These are phyloP conservation scores for Aureobasidium sp. DNA, from an alignment of 2,329 filamentous ascomycete species.

Conservation along the genomic window DNA sequence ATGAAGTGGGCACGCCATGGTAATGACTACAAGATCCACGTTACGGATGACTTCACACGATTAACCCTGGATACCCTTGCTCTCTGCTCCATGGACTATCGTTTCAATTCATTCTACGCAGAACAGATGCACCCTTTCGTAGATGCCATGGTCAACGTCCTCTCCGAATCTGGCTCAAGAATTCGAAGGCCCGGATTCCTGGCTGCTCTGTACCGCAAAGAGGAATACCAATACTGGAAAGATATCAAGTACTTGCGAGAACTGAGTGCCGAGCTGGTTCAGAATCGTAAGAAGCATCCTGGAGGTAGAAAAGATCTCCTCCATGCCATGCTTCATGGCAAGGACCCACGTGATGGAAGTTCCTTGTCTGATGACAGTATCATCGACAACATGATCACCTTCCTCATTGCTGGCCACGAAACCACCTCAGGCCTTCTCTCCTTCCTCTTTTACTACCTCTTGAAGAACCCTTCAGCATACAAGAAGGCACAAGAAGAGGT, in stretches of 20 bases:
- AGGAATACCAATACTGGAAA: not conserved
- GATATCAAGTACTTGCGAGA: not conserved
- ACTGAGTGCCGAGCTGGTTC: not conserved
- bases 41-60: not conserved
- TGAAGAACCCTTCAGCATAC: slow-evolving; percentile 54
- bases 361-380: slow-evolving; percentile 55
- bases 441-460: slow-evolving; percentile 56
- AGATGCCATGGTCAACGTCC: not conserved
- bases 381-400: slow-evolving; percentile 59
- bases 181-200: not conserved
- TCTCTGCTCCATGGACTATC: not conserved
- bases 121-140: not conserved
- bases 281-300: slow-evolving; percentile 46
- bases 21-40: not conserved
- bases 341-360: slow-evolving; percentile 58
- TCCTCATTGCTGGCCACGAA: slow-evolving; percentile 62
- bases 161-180: not conserved
- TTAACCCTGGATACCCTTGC: not conserved
- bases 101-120: not conserved
- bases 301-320: slow-evolving; percentile 55
- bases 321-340: slow-evolving; percentile 59
- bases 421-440: slow-evolving; percentile 60
- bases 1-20: slow-evolving; percentile 16
- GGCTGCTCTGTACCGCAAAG: not conserved
- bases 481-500: slow-evolving; percentile 58